A percentile compares a stretch with the other conserved stretches of the same genome.
Evolutionary conservation across 164 flowering plant species (phyloP).

Genomic region (Aristolochia californica): DNA sequence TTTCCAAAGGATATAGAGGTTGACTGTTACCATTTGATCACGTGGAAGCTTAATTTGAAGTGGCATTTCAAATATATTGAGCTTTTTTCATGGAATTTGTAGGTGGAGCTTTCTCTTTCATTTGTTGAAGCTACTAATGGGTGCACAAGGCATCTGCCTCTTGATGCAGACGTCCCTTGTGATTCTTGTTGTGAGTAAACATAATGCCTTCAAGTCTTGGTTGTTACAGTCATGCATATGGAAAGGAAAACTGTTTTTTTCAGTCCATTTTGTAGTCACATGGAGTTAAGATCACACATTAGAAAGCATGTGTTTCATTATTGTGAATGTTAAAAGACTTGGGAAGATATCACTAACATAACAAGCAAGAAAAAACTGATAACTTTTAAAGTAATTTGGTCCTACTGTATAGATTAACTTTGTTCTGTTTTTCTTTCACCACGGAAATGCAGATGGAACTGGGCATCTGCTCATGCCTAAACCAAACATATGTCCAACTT

Average conservation of each 20-base stretch:
- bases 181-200: slow-evolving; percentile 71
- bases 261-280: too few species aligned
- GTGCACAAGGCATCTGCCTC: slow-evolving; percentile 58
- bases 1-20: slow-evolving; percentile 67
- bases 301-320: too few species aligned
- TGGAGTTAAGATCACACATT: too few species aligned
- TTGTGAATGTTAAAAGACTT: too few species aligned
- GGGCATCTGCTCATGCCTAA: slow-evolving; percentile 63
- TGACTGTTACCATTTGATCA: neutral
- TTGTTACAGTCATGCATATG: neutral
- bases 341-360: too few species aligned
- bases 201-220: neutral
- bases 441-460: slow-evolving; percentile 51
- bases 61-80: neutral
- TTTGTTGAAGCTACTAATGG: slow-evolving; percentile 87
- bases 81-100: slow-evolving; percentile 4
- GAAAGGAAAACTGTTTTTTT: too few species aligned
- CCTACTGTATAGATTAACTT: neutral
- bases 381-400: too few species aligned
- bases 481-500: slow-evolving; percentile 48
- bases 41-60: slow-evolving; percentile 1
- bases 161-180: slow-evolving; percentile 67
- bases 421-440: neutral
- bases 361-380: too few species aligned
- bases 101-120: slow-evolving; percentile 74